phyloP scores from a whole-genome alignment of 345 rosid species.

The Populus deltoides region DNA sequence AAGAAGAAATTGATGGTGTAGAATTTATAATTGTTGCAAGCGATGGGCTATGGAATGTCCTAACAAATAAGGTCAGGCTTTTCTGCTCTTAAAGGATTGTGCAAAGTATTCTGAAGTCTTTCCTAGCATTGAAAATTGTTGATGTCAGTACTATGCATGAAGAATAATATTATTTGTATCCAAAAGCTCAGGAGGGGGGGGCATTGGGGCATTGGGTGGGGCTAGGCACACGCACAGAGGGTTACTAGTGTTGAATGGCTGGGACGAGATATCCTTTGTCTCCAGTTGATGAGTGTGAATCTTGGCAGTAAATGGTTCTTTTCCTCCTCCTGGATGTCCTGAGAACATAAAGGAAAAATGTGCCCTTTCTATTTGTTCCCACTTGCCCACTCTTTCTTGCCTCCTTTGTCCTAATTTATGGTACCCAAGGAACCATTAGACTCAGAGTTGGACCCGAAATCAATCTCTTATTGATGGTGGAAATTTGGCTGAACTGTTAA shows the following conservation, averaged over 20 bases:
- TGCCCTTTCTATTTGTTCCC: not conserved
- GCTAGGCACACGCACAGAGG: not conserved
- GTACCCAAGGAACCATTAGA: not conserved
- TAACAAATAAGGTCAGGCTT: constrained; percentile 46
- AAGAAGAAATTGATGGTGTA: constrained; percentile 44
- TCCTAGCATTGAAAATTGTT: too few relatives aligned
- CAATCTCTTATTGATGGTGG: not conserved
- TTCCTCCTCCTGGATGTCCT: not conserved
- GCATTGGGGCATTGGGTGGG: not conserved
- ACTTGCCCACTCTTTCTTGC: not conserved
- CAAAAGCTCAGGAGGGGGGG: not conserved
- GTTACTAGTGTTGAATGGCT: not conserved
- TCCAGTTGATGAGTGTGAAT: not conserved
- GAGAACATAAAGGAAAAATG: not conserved
- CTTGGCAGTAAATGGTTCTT: not conserved
- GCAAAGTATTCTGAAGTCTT: not conserved
- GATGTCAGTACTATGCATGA: not conserved
- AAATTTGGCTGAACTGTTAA: too few relatives aligned
- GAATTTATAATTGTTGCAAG: constrained; percentile 59
- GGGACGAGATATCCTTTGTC: not conserved
- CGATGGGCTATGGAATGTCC: constrained; percentile 63
- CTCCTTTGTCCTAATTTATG: not conserved
- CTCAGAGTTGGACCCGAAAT: not conserved
- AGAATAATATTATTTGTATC: not conserved
- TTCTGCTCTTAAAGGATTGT: not conserved